Evolutionary conservation across 2,329 filamentous ascomycete genomes (phyloP).

Genomic region (Lasiodiplodia citricola): DNA sequence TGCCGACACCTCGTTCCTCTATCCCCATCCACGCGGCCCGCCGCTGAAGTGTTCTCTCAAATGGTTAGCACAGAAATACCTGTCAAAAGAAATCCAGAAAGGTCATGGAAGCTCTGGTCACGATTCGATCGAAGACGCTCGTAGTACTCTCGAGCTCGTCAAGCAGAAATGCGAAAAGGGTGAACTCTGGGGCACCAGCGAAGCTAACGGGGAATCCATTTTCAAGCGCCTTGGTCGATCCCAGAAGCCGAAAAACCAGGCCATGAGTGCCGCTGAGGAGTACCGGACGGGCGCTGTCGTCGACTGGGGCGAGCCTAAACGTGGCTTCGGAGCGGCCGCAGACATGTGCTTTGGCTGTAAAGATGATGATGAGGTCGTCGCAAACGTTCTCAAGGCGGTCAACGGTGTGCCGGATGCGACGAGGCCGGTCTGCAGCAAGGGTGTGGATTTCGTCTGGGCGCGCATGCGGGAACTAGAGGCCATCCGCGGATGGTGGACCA

Average conservation of each 20-base stretch:
- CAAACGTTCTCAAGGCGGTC: constrained; percentile 49
- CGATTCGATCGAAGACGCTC: constrained; percentile 90
- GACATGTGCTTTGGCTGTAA: constrained; percentile 61
- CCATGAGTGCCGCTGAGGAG: constrained; percentile 44
- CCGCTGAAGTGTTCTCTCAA: constrained; percentile 91
- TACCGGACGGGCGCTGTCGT: constrained; percentile 75
- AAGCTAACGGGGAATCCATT: constrained; percentile 81
- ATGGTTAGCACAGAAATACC: constrained; percentile 84
- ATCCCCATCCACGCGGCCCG: constrained; percentile 86
- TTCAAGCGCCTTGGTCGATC: constrained; percentile 75
- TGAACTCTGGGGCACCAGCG: constrained; percentile 80
- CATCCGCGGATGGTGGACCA: constrained; percentile 65
- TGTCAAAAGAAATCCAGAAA: constrained; percentile 87
- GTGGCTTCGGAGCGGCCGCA: constrained; percentile 63
- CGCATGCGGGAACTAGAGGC: constrained; percentile 66
- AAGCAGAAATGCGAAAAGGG: constrained; percentile 97
- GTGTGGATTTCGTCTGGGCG: constrained; percentile 68
- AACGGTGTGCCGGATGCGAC: constrained; percentile 6
- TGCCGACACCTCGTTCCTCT: constrained; percentile 88
- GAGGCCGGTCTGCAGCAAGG: constrained; percentile 50
- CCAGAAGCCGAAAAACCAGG: constrained; percentile 55
- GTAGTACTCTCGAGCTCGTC: constrained; percentile 87
- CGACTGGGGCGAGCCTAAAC: constrained; percentile 84
- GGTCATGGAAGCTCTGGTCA: constrained; percentile 75
- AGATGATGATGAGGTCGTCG: constrained; percentile 63